These are phyloP conservation scores for Zasmidium citrigriseum DNA, from an alignment of 2,329 filamentous ascomycete genomes.

Conservation along the genomic window DNA sequence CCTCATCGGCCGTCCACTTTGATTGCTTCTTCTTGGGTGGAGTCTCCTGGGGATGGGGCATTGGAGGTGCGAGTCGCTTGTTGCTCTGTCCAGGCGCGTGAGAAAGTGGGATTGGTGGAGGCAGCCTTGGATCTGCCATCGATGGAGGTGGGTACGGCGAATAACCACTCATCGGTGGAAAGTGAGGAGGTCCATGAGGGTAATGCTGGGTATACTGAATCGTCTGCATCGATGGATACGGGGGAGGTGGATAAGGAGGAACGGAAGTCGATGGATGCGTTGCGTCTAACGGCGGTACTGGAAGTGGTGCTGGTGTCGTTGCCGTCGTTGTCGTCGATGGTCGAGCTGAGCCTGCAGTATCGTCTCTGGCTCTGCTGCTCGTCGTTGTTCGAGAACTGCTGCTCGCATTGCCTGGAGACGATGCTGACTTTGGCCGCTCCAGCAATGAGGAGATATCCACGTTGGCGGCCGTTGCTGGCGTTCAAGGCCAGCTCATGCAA, in stretches of 20 bases:
- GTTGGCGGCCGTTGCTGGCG: slow-evolving; percentile 61
- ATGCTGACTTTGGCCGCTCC: slow-evolving; percentile 74
- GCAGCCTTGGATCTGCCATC: slow-evolving; percentile 30
- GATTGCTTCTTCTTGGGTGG: slow-evolving; percentile 93
- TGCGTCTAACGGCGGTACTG: slow-evolving; percentile 21
- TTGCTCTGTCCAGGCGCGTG: slow-evolving; percentile 47
- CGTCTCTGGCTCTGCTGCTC: slow-evolving; percentile 28
- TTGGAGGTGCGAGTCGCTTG: slow-evolving; percentile 45
- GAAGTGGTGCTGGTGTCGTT: slow-evolving; percentile 24
- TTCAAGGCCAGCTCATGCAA: slow-evolving; percentile 44
- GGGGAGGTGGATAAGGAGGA: slow-evolving; percentile 6
- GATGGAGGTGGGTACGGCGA: slow-evolving; percentile 29
- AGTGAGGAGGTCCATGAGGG: slow-evolving; percentile 22
- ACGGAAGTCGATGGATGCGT: slow-evolving; percentile 12
- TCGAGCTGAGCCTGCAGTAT: slow-evolving; percentile 21
- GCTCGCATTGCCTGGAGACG: slow-evolving; percentile 53
- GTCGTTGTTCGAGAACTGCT: slow-evolving; percentile 34
- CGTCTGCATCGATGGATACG: slow-evolving; percentile 32
- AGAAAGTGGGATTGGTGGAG: slow-evolving; percentile 26
- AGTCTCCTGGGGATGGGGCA: slow-evolving; percentile 55
- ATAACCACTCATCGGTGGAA: slow-evolving; percentile 31
- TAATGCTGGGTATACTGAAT: slow-evolving; percentile 28
- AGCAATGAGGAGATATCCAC: slow-evolving; percentile 95
- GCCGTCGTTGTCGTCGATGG: slow-evolving; percentile 26
- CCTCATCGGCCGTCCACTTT: slow-evolving; percentile 94